These are phyloP conservation scores for Gaeumannomyces sp. DNA, from an alignment of 2,329 filamentous ascomycete species.

Conservation along the genomic window DNA sequence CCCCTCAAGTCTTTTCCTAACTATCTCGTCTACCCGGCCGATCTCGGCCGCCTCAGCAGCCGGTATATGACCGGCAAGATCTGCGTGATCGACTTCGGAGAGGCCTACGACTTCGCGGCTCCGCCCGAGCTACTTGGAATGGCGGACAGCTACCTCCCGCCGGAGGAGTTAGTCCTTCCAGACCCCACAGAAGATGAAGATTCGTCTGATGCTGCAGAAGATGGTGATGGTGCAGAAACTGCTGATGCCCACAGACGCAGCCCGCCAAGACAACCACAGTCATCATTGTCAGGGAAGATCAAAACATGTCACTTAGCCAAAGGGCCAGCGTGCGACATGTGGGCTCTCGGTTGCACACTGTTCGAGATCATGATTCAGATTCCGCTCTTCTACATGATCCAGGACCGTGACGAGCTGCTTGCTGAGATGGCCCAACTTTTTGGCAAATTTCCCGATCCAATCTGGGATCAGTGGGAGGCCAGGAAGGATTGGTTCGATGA, in stretches of 20 bases:
- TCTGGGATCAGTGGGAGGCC: not conserved
- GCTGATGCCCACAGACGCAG: too few relatives aligned
- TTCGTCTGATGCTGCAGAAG: not conserved
- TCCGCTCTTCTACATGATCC: constrained; percentile 13
- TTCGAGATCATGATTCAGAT: constrained; percentile 13
- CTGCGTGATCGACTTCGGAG: not conserved
- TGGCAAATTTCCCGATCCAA: not conserved
- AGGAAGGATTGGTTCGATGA: not conserved
- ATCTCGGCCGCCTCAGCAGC: not conserved
- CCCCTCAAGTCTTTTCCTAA: too few relatives aligned
- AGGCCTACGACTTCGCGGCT: not conserved
- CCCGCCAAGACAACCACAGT: too few relatives aligned
- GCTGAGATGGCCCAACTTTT: not conserved
- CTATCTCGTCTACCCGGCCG: too few relatives aligned
- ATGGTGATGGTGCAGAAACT: not conserved
- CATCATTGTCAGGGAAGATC: not conserved
- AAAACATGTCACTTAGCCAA: not conserved
- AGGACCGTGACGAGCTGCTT: not conserved
- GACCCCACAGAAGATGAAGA: not conserved
- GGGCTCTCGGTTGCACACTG: constrained; percentile 14
- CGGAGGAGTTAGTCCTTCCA: not conserved
- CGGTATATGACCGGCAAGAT: not conserved
- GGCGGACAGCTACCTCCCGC: not conserved
- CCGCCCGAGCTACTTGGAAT: not conserved
- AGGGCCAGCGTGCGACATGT: constrained; percentile 11